Base-by-base conservation (phyloP, 371 early-diverging fungal genomes). In the Nematocida homosporus region DNA sequence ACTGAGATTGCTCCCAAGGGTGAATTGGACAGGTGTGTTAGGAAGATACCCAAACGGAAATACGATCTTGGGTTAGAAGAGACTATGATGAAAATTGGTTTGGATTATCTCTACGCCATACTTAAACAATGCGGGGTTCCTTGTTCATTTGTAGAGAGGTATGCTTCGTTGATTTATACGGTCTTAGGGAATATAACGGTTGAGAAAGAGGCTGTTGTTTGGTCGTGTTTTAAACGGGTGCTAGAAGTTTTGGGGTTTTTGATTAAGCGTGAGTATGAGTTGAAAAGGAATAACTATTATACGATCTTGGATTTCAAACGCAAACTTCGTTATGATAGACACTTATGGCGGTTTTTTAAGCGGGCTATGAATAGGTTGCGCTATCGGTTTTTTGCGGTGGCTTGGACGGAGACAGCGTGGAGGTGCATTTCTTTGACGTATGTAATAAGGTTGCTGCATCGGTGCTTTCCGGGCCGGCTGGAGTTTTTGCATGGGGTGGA, bases 241-340 rank as follows among this genome's bases (percentile, higher is more conserved):
- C 30, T 40, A 23, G 8, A 57, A 6, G 27, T 72, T n/a, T 13
- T 50, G 30, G n/a, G n/a, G n/a, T 72, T 57, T 25, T 16, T 72
- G 25, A 57, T 72, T 20, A 72, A 72, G 55, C 4, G 75, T 32
- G 75, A 72, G 6, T 13, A 30, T 23, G 75, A 72, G 29, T 52
- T 61, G 52, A 61, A 59, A 51, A 47, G 55, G 35, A 55, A 29
- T 1, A 40, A 29, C 2, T 25, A 53, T 25, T 72, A 51, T 32
- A 56, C 48, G 16, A 13, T 60, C 16, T n/a, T 20, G 10, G 75
- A 72, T 34, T 61, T 72, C 29, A 44, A 6, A 13, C 32, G 75
- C 52, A 47, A 72, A 32, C 34, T 61, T n/a, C n/a, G n/a, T 30
- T 6, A 10, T 0, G 30, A 32, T 4, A 20, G 20, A 10, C n/a